Conservation (phyloP, 2,329 filamentous ascomycete species). For the Alternaria conjuncta region DNA sequence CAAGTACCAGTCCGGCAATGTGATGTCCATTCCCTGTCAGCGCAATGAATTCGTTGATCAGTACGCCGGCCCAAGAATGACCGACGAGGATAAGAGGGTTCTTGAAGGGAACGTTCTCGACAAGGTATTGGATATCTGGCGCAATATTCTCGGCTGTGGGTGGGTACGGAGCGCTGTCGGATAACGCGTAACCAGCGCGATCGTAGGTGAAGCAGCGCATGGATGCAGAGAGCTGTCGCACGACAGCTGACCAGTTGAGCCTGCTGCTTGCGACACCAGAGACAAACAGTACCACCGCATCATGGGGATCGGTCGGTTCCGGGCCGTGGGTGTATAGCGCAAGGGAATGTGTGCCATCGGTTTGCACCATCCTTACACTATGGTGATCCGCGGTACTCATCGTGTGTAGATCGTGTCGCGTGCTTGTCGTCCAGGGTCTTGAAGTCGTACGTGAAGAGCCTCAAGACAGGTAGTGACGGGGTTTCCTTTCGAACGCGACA, state of each 20-base stretch:
- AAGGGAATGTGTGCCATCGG: neutral
- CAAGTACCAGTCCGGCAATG: constrained; percentile 27
- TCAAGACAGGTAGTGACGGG: neutral
- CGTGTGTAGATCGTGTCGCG: neutral
- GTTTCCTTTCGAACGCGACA: neutral
- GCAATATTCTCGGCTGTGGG: constrained; percentile 25
- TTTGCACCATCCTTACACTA: neutral
- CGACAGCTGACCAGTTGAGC: constrained; percentile 20
- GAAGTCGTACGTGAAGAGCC: neutral
- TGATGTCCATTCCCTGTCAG: constrained; percentile 15
- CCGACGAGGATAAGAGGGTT: constrained; percentile 26
- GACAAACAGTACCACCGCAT: constrained; percentile 13
- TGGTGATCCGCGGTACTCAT: neutral
- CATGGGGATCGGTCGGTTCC: constrained; percentile 4
- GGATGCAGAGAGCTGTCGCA: constrained; percentile 12
- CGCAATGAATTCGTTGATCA: constrained; percentile 20
- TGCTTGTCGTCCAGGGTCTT: neutral
- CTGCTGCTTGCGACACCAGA: constrained; percentile 16
- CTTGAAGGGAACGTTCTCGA: constrained; percentile 19
- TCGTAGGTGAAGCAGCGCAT: constrained; percentile 29
- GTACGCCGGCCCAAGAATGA: constrained; percentile 30
- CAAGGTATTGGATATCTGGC: constrained; percentile 16
- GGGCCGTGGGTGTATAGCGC: neutral
- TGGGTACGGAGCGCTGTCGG: constrained; percentile 19
- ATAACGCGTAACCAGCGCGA: constrained; percentile 22